These are phyloP conservation scores for Leccinum olivaceoglutinosum DNA, from an alignment of 1,284 basidiomycete genomes.

Conservation along the genomic window DNA sequence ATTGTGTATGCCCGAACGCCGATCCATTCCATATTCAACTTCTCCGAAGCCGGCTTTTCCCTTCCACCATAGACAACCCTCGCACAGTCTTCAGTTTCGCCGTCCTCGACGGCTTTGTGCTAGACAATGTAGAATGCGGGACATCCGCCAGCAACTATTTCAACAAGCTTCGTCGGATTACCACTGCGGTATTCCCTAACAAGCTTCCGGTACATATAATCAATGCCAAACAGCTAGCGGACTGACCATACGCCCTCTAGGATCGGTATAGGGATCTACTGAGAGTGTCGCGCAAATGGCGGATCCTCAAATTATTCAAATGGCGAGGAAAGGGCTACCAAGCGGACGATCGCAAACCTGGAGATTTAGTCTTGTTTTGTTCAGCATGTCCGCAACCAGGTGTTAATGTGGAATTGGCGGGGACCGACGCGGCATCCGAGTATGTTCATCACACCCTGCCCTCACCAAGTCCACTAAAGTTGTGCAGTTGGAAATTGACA, in stretches of 20 bases:
- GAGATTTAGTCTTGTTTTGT: neutral
- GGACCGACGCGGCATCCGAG: neutral
- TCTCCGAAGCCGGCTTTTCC: neutral
- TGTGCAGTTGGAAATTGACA: conserved; percentile 4
- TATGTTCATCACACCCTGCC: neutral
- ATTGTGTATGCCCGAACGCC: neutral
- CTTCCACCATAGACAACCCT: neutral
- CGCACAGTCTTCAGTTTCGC: neutral
- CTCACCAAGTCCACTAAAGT: neutral
- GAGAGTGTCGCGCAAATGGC: neutral
- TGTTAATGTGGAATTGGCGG: neutral
- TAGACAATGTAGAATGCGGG: neutral
- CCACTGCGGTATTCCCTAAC: neutral
- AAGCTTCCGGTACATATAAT: neutral
- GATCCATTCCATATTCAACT: neutral
- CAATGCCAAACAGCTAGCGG: neutral
- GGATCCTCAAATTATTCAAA: neutral
- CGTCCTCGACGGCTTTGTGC: neutral
- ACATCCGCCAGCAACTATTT: neutral
- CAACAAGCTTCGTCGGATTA: neutral
- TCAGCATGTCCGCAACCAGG: neutral
- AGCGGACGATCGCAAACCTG: neutral
- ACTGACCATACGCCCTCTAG: neutral
- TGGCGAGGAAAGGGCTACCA: neutral
- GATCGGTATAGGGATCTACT: neutral